Evolutionary conservation across 2,329 filamentous ascomycete species (phyloP).

Genomic region (Penicillium corylophilum): DNA sequence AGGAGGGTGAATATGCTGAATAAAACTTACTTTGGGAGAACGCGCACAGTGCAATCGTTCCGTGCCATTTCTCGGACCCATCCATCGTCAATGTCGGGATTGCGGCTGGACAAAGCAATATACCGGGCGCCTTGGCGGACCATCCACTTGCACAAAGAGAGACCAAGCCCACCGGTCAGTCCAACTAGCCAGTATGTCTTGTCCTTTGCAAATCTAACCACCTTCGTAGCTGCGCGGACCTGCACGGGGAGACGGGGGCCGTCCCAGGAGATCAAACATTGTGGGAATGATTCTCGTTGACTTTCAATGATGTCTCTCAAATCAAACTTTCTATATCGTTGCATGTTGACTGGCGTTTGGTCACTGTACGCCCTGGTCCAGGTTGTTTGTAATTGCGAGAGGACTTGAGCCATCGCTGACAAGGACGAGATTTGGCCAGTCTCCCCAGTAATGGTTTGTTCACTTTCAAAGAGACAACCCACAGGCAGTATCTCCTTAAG

Average conservation of each 20-base stretch:
- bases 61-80: constrained; percentile 23
- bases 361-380: constrained; percentile 6
- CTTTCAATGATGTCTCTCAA: constrained; percentile 11
- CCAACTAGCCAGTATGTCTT: constrained; percentile 37
- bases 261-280: constrained; percentile 16
- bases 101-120: constrained; percentile 30
- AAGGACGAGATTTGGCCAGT: neutral
- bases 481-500: constrained; percentile 8
- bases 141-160: constrained; percentile 33
- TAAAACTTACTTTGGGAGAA: constrained; percentile 18
- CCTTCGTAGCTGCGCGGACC: constrained; percentile 16
- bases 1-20: too few relatives aligned
- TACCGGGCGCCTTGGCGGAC: constrained; percentile 25
- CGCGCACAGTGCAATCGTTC: constrained; percentile 18
- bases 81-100: constrained; percentile 25
- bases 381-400: constrained; percentile 5
- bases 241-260: constrained; percentile 10
- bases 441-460: constrained; percentile 9
- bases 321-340: constrained; percentile 4
- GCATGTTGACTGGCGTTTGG: constrained; percentile 7
- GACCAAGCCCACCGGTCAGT: constrained; percentile 28
- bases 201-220: constrained; percentile 22
- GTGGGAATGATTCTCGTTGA: neutral
- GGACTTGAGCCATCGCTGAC: neutral
- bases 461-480: constrained; percentile 12